phyloP scores from a whole-genome alignment of 1,284 basidiomycete genomes.

The Trichosporon asahii region DNA sequence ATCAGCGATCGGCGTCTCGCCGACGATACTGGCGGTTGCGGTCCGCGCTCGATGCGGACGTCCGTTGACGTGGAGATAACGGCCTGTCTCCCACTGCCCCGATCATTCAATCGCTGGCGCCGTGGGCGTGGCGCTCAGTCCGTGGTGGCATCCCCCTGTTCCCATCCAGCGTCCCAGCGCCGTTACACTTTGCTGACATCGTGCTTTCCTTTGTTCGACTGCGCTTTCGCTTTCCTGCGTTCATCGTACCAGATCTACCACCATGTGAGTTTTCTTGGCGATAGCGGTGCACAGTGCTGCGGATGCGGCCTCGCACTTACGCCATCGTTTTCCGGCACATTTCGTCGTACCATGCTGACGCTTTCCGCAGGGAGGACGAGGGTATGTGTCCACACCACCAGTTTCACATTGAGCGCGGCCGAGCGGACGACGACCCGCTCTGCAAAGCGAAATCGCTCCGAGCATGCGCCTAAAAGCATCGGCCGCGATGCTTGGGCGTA shows the following conservation, averaged over 20 bases:
- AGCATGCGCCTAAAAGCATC: not conserved
- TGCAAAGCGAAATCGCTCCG: not conserved
- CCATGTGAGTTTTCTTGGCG: constrained; percentile 10
- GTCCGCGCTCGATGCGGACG: not conserved
- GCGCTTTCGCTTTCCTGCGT: not conserved
- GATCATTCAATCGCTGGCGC: not conserved
- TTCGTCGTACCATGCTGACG: constrained; percentile 15
- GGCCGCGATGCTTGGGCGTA: not conserved
- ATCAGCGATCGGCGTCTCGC: not conserved
- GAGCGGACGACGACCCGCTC: not conserved
- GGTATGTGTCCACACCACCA: constrained; percentile 26
- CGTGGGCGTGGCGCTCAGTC: not conserved
- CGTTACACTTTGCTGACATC: not conserved
- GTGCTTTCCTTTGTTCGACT: not conserved
- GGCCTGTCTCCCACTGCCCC: not conserved
- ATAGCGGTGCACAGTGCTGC: constrained; percentile 7
- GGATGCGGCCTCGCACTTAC: not conserved
- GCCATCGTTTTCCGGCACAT: not conserved
- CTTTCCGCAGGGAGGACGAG: constrained; percentile 45
- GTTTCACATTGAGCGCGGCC: not conserved
- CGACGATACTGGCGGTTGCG: not conserved
- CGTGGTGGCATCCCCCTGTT: not conserved
- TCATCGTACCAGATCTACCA: constrained; percentile 5
- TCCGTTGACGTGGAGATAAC: not conserved
- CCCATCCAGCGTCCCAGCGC: not conserved